Evolutionary conservation across 2,329 filamentous ascomycete genomes (phyloP).

Genomic region (Dothistroma pini): DNA sequence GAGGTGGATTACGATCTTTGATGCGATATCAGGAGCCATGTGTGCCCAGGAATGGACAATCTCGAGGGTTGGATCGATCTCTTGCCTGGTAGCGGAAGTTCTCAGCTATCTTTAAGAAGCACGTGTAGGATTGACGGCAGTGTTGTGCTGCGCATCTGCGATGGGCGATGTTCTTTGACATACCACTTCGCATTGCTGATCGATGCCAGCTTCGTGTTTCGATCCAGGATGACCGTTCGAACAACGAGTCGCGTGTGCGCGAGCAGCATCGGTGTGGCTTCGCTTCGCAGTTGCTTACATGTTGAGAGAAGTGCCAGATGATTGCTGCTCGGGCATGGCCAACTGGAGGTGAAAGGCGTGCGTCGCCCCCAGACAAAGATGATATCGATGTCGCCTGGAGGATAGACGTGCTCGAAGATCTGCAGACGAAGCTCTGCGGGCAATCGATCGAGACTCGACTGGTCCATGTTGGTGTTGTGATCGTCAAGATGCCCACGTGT

Average conservation of each 20-base stretch:
- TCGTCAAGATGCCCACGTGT: background rate
- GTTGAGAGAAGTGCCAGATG: background rate
- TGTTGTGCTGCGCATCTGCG: background rate
- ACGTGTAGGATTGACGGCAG: background rate
- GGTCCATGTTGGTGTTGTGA: background rate
- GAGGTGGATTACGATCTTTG: background rate
- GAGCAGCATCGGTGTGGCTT: background rate
- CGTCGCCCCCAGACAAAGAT: background rate
- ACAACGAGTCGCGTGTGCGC: background rate
- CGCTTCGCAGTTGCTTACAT: background rate
- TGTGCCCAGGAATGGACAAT: background rate
- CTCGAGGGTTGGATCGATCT: background rate
- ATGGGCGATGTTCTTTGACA: background rate
- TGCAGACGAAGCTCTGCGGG: background rate
- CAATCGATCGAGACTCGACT: background rate
- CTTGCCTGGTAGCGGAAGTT: background rate
- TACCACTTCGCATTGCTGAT: background rate
- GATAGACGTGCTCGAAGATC: background rate
- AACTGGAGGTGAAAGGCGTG: background rate
- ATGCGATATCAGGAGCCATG: background rate
- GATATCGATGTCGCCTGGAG: background rate
- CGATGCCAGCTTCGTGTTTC: background rate
- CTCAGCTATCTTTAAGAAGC: background rate
- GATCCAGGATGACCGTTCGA: background rate
- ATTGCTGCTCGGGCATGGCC: background rate